phyloP scores from a whole-genome alignment of 176 grass and related monocot species.

The Zea luxurians region DNA sequence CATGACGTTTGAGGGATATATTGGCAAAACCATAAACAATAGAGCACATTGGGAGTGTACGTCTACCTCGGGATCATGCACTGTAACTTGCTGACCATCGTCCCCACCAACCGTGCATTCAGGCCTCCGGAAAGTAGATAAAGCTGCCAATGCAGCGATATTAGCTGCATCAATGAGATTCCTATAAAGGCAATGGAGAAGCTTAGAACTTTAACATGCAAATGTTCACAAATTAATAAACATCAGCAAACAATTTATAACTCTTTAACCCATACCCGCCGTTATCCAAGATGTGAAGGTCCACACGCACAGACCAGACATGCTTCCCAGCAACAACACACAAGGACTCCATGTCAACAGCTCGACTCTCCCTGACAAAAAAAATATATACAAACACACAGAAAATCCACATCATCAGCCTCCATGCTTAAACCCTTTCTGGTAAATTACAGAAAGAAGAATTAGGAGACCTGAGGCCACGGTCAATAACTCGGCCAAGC shows the following conservation, averaged over 20 bases:
- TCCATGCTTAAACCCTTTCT: neutral
- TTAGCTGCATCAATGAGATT: slow-evolving; percentile 95
- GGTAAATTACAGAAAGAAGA: neutral
- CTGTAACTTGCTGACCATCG: slow-evolving; percentile 74
- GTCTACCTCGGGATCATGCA: slow-evolving; percentile 76
- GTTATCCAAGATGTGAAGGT: slow-evolving; percentile 98
- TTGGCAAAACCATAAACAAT: neutral
- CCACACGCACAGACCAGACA: slow-evolving; percentile 82
- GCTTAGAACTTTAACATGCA: neutral
- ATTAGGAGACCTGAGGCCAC: slow-evolving; percentile 68
- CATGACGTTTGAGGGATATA: neutral
- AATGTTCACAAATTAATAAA: neutral
- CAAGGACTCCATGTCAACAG: slow-evolving; percentile 94
- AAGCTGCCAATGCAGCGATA: slow-evolving; percentile 83
- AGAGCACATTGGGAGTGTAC: slow-evolving; percentile 13
- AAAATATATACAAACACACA: neutral
- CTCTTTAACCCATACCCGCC: slow-evolving; percentile 67
- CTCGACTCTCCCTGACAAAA: slow-evolving; percentile 76
- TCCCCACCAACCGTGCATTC: slow-evolving; percentile 84
- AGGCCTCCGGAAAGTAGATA: slow-evolving; percentile 78
- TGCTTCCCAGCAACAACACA: slow-evolving; percentile 89
- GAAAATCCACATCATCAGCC: neutral
- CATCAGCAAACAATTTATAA: slow-evolving; percentile 10
- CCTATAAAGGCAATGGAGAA: slow-evolving; percentile 25
- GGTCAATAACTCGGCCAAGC: slow-evolving; percentile 83